Base-by-base conservation (phyloP, 306 rosid genomes). In the Cucurbita ficifolia region DNA sequence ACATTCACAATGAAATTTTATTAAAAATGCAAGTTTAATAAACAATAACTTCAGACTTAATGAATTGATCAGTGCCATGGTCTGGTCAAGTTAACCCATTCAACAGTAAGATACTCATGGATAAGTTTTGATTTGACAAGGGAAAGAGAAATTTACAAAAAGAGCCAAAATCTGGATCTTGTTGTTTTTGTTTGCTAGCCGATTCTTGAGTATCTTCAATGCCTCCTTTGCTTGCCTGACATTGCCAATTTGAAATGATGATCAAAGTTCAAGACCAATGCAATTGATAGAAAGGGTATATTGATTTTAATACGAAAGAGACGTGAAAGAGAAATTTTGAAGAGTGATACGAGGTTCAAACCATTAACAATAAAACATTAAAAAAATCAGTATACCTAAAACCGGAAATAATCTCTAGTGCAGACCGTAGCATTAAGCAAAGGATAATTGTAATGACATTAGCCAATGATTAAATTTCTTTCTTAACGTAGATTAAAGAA, bases 141-240 rank as follows among this genome's bases (percentile, higher is more conserved):
- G 74, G 58, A 78, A 76, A n/a, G 46, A 82, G 68, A 77, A 78
- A 83, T 96, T 86, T 64, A 94, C 99, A 82, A 94, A 84, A 81
- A 94, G 99, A 76, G 97, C 88, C 82, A 94, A 84, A 74, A 91
- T 91, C 81, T 94, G 97, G 63, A 81, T 89, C 76, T 91, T 87
- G 10, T 95, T 88, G 82, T 78, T 94, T 89, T 89, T 94, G 76
- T 76, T 86, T 81, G 81, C 81, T 63, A 91, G 75, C 18, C 96
- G 95, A 84, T 94, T 94, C 85, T 94, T 94, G 56, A 94, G 91
- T 76, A 74, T 86, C 92, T 94, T 94, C 78, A 94, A 79, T 57
- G 97, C 97, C 75, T 91, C 99, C 83, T 91, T 94, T 42, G 97
- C 92, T 84, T 94, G 96, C 92, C 99, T 94, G 86, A 79, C 88